Conservation (phyloP, 148 eudicot genomes). For the Suaeda aralocaspica region DNA sequence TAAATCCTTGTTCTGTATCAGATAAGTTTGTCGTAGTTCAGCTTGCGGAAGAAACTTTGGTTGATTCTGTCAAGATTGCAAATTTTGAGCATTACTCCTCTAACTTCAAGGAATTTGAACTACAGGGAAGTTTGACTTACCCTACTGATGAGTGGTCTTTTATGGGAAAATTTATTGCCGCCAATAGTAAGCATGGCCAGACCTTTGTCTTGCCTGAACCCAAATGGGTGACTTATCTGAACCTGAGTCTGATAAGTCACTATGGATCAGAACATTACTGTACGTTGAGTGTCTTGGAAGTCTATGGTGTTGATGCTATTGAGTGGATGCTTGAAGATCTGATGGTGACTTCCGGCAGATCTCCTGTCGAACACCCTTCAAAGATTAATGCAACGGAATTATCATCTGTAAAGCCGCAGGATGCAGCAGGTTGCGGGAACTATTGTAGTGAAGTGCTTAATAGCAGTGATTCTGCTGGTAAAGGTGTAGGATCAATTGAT, state of each 20-base stretch:
- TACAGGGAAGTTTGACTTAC: slow-evolving; percentile 65
- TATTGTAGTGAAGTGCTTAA: slow-evolving; percentile 31
- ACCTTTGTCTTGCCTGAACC: slow-evolving; percentile 73
- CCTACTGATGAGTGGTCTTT: slow-evolving; percentile 71
- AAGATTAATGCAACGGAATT: slow-evolving; percentile 41
- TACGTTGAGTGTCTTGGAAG: slow-evolving; percentile 72
- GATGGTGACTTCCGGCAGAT: slow-evolving; percentile 48
- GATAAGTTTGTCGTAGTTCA: slow-evolving; percentile 77
- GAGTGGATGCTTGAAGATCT: slow-evolving; percentile 94
- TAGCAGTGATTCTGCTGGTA: slow-evolving; percentile 29
- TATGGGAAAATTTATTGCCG: slow-evolving; percentile 70
- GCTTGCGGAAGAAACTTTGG: slow-evolving; percentile 80
- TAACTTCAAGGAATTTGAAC: slow-evolving; percentile 78
- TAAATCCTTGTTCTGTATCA: slow-evolving; percentile 78
- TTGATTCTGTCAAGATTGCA: slow-evolving; percentile 76
- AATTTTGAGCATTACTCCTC: slow-evolving; percentile 92
- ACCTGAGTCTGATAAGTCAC: slow-evolving; percentile 63
- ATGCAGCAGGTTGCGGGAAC: slow-evolving; percentile 28
- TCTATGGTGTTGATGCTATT: slow-evolving; percentile 87
- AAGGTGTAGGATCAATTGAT: slow-evolving; percentile 40
- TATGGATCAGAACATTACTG: slow-evolving; percentile 89
- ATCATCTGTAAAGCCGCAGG: slow-evolving; percentile 34
- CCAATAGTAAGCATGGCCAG: slow-evolving; percentile 73
- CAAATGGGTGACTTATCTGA: slow-evolving; percentile 77
- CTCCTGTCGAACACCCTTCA: slow-evolving; percentile 27